Evolutionary conservation across 2,329 filamentous ascomycete genomes (phyloP), one percentile per base, ranked within the genome.

Genomic region (Penicillium sp.): DNA sequence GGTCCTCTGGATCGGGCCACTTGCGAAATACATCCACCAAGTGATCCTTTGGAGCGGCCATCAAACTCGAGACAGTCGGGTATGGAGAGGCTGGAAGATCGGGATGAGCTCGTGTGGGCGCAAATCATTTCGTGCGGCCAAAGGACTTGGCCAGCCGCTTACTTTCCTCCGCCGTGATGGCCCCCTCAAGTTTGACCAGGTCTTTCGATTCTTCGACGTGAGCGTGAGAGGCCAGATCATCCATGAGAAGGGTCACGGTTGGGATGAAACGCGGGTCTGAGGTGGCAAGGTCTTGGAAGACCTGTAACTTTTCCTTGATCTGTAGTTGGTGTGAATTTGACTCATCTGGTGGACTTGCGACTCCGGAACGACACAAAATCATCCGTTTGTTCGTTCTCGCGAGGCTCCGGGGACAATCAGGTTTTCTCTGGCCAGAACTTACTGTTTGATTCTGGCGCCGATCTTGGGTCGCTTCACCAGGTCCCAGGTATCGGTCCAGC

Each of bases 11-110:
- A 24, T 61, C 59, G 4, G 77, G 77, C 54, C 81, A 84, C 58
- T 75, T 77, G 18, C 74, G 65, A 53, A 82, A 80, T 5, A 81
- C 43, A 60, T 83, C 79, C 34, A 65, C 66, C 29, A 84, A 51
- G 49, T 73, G 74, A 59, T 83, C 81, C 13, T 83, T 66, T 0
- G 80, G 80, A 11, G 80, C 78, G 0, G 76, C 66, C 61, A 84
- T 51, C 24, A 84, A 54, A 0, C 76, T 78, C 48, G 72, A 73
- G 0, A 72, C 76, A 0, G 75, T 79, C 68, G 83, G 79, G 49
- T 80, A 82, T 0, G 76, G 76, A 3, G 78, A 72, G 50, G 78
- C 71, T 0, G 75, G 75, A 2, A 73, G 70, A n/a, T 57, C 66
- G 0, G 77, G 76, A 59, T 81, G 78, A 33, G 72, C 74, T 25